phyloP scores from a whole-genome alignment of 768 basidiomycete genomes.

The Mycena haematopus region DNA sequence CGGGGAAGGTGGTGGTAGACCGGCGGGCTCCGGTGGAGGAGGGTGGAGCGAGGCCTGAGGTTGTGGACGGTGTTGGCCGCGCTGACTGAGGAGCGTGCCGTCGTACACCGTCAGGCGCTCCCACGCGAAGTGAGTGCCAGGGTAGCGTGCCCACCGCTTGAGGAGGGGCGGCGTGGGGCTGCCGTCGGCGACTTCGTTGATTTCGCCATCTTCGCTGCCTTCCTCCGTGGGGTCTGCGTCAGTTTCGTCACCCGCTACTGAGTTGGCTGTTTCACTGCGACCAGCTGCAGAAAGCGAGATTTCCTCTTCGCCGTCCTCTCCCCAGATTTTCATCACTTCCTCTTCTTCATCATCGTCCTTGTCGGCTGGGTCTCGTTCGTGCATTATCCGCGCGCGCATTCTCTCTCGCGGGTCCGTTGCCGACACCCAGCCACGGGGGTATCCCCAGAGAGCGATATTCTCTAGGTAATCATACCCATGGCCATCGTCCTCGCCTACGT shows the following conservation, averaged over 20 bases:
- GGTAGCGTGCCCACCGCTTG: constrained; percentile 24
- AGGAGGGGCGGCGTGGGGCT: neutral
- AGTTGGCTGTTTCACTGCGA: neutral
- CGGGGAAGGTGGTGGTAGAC: constrained; percentile 8
- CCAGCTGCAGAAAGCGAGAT: constrained; percentile 8
- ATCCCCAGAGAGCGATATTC: constrained; percentile 76
- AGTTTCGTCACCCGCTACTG: constrained; percentile 22
- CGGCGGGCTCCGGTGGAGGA: constrained; percentile 27
- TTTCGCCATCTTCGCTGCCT: neutral
- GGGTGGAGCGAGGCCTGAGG: constrained; percentile 22
- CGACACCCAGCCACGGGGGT: constrained; percentile 74
- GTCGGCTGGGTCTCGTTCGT: constrained; percentile 37
- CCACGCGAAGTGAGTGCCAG: constrained; percentile 27
- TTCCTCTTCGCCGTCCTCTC: constrained; percentile 23
- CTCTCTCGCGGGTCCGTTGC: constrained; percentile 58
- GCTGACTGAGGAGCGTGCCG: constrained; percentile 43
- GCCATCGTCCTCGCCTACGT: constrained; percentile 42
- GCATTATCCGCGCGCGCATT: constrained; percentile 55
- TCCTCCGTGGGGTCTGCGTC: neutral
- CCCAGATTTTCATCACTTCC: constrained; percentile 38
- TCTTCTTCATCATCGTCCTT: constrained; percentile 45
- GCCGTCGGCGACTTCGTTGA: constrained; percentile 1
- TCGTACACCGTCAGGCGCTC: constrained; percentile 31
- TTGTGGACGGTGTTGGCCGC: constrained; percentile 41
- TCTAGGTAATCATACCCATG: constrained; percentile 53